phyloP scores from a whole-genome alignment of 2,329 filamentous ascomycete species.

The Bisporella sp. region DNA sequence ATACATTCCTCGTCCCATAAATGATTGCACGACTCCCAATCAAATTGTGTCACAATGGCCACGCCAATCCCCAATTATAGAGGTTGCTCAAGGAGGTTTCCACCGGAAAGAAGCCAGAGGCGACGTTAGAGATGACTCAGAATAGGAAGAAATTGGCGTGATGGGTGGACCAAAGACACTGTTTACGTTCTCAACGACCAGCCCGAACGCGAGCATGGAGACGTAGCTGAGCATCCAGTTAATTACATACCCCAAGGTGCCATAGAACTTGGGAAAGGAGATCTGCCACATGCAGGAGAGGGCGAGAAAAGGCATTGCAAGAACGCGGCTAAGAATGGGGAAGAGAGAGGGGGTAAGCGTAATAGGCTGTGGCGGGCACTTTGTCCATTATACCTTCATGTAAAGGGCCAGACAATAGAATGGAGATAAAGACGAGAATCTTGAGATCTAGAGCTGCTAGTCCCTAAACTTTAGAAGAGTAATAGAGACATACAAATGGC shows the following conservation, averaged over 20 bases:
- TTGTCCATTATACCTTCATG: slow-evolving; percentile 15
- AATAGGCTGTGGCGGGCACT: slow-evolving; percentile 7
- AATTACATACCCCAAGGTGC: slow-evolving; percentile 11
- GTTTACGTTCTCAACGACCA: slow-evolving; percentile 14
- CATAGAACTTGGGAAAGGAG: slow-evolving; percentile 10
- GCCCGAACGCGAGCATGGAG: slow-evolving; percentile 14
- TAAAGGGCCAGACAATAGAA: slow-evolving; percentile 13
- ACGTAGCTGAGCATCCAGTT: slow-evolving; percentile 16
- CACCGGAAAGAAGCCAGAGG: slow-evolving; percentile 13
- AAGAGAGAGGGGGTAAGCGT: slow-evolving; percentile 10
- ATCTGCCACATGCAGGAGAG: slow-evolving; percentile 15
- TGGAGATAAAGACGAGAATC: slow-evolving; percentile 15
- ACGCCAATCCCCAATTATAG: slow-evolving; percentile 13
- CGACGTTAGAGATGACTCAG: slow-evolving; percentile 15
- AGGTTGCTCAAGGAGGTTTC: slow-evolving; percentile 11
- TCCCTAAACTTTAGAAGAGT: too few relatives aligned
- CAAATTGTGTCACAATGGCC: slow-evolving; percentile 12
- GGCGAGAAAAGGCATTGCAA: slow-evolving; percentile 11
- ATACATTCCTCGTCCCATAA: slow-evolving; percentile 12
- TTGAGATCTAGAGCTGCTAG: slow-evolving; percentile 9
- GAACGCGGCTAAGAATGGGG: slow-evolving; percentile 10
- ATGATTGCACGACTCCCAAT: slow-evolving; percentile 13
- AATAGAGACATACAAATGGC: slow-evolving; percentile 11
- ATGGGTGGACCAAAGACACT: slow-evolving; percentile 13
- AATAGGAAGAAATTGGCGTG: slow-evolving; percentile 16